These are phyloP conservation scores for Prunus mongolica DNA, from an alignment of 306 rosid species.

Conservation along the genomic window DNA sequence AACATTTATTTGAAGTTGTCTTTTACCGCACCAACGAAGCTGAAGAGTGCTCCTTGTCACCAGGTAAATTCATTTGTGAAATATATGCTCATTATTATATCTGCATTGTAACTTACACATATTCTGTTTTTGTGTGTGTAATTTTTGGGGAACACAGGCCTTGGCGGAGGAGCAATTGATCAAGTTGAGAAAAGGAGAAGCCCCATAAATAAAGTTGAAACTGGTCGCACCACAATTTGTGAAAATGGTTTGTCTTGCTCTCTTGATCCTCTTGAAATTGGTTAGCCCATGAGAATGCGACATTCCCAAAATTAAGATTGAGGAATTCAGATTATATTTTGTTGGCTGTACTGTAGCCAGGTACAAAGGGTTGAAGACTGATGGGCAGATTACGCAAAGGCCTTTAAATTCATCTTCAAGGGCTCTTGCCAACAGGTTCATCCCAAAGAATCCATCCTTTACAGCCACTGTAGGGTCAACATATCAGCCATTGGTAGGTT, in stretches of 20 bases:
- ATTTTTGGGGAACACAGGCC: background rate
- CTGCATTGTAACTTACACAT: background rate
- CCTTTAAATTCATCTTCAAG: background rate
- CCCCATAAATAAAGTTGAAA: background rate
- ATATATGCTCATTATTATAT: background rate
- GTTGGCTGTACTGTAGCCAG: background rate
- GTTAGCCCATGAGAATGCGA: background rate
- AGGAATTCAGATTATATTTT: background rate
- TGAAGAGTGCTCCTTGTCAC: background rate
- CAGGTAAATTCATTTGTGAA: background rate
- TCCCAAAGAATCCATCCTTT: constrained; percentile 5
- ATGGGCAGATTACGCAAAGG: background rate
- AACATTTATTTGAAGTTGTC: background rate
- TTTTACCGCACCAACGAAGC: background rate
- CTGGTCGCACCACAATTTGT: background rate
- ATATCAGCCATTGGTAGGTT: background rate
- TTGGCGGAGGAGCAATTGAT: background rate
- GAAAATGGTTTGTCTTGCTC: background rate
- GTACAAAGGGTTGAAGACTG: background rate
- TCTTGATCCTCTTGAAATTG: background rate
- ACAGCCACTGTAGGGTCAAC: background rate
- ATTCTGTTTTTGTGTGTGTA: background rate
- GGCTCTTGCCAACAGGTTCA: background rate
- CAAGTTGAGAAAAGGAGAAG: background rate
- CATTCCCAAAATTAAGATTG: background rate